Conservation (phyloP, 345 rosid genomes). For the Aegle marmelos region DNA sequence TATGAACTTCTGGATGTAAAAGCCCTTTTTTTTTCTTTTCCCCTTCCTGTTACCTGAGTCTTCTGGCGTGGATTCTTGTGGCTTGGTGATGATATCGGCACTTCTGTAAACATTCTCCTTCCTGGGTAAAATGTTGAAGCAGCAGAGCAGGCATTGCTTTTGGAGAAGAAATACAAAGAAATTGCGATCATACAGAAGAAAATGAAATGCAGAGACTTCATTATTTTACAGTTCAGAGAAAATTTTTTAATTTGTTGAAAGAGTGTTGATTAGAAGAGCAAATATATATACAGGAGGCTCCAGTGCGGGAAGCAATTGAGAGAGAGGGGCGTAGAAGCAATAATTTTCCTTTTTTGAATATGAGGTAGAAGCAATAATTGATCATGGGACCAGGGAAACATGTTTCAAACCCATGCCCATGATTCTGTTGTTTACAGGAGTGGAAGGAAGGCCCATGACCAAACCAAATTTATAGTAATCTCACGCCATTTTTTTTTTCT, state of each 20-base stretch:
- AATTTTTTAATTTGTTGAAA: not conserved
- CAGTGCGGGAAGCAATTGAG: not conserved
- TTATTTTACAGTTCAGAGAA: conserved; percentile 8
- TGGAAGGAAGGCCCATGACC: not conserved
- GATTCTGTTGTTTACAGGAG: not conserved
- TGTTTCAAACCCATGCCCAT: conserved; percentile 16
- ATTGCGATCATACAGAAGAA: conserved; percentile 19
- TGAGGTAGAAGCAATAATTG: conserved; percentile 25
- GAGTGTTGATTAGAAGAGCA: not conserved
- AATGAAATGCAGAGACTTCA: conserved; percentile 25
- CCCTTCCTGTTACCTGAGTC: conserved; percentile 12
- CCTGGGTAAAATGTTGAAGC: conserved; percentile 13
- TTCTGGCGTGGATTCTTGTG: not conserved
- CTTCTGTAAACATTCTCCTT: conserved; percentile 24
- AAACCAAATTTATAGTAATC: too few relatives aligned
- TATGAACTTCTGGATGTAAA: not conserved
- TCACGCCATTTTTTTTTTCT: too few relatives aligned
- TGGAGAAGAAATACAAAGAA: conserved; percentile 14
- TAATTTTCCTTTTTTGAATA: too few relatives aligned
- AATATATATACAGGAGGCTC: not conserved
- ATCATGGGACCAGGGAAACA: conserved; percentile 18
- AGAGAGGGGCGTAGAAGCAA: not conserved
- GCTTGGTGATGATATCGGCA: conserved; percentile 14
- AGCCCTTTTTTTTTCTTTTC: too few relatives aligned
- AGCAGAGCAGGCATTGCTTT: conserved; percentile 18